These are phyloP conservation scores for Dichotomopilus funicola DNA, from an alignment of 2,329 filamentous ascomycete genomes.

Conservation along the genomic window DNA sequence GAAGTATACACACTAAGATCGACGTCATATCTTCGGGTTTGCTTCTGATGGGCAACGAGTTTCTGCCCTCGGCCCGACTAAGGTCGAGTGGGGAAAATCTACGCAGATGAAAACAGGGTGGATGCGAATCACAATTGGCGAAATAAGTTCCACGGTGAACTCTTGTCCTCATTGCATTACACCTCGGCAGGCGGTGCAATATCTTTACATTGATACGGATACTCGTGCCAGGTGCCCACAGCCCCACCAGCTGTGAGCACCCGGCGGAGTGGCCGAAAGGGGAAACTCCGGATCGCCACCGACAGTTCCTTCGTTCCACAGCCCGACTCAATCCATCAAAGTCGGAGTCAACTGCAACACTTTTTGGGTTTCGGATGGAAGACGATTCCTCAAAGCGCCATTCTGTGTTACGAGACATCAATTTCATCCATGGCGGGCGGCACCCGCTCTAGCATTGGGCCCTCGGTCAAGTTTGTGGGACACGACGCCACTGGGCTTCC, in stretches of 20 bases:
- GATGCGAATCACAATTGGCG: no score
- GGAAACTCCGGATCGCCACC: slow-evolving; percentile 9
- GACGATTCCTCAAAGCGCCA: not conserved
- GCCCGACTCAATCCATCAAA: not conserved
- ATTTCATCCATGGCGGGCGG: slow-evolving; percentile 1
- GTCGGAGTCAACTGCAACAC: not conserved
- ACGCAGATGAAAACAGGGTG: no score
- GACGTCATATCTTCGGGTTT: slow-evolving; percentile 1
- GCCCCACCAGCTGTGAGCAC: no score
- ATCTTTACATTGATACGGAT: no score
- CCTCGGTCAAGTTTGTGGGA: slow-evolving; percentile 48
- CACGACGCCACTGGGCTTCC: slow-evolving; percentile 49
- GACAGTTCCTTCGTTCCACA: not conserved
- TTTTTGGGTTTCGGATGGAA: no score
- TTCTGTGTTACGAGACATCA: not conserved
- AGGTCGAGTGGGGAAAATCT: no score
- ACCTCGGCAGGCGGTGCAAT: no score
- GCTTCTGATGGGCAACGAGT: not conserved
- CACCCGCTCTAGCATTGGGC: slow-evolving; percentile 12
- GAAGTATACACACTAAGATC: not conserved
- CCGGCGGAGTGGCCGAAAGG: slow-evolving; percentile 7
- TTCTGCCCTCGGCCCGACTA: not conserved
- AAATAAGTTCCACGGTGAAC: no score
- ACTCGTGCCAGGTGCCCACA: no score
- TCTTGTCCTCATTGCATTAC: no score